These are phyloP conservation scores for Lentinula boryana DNA, from an alignment of 768 basidiomycete species.

Conservation along the genomic window DNA sequence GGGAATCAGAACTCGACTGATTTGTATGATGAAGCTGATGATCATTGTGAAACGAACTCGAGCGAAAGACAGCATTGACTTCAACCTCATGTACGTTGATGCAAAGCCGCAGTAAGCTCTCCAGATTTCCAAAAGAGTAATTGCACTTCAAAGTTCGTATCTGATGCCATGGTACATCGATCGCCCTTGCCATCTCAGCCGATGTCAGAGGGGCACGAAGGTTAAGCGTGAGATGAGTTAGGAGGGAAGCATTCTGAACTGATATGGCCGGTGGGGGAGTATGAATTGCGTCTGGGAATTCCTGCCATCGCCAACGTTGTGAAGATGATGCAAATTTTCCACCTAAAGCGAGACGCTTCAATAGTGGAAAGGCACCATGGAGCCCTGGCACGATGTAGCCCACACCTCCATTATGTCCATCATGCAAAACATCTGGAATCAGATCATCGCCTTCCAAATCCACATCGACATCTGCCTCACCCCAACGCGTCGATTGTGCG, in stretches of 20 bases:
- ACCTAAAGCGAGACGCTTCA: not conserved
- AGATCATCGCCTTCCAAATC: not conserved
- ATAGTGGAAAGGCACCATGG: not conserved
- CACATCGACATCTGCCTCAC: not conserved
- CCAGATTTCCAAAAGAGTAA: not conserved
- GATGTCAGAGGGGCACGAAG: not conserved
- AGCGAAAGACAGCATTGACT: not conserved
- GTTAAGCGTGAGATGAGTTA: not conserved
- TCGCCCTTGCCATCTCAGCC: not conserved
- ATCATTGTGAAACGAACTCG: not conserved
- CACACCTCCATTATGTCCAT: not conserved
- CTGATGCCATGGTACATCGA: conserved; percentile 1
- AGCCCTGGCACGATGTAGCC: not conserved
- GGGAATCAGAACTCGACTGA: not conserved
- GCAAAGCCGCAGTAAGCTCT: not conserved
- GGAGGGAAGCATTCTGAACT: not conserved
- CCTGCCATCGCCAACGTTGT: not conserved
- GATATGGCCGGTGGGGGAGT: not conserved
- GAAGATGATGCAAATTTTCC: conserved; percentile 1
- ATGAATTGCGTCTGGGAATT: not conserved
- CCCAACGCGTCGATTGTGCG: not conserved
- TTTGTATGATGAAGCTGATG: not conserved
- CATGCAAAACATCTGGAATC: not conserved
- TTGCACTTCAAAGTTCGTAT: not conserved
- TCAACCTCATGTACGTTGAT: not conserved